Evolutionary conservation across 768 basidiomycete genomes (phyloP), one percentile per base, ranked within the genome.

Genomic region (Tulasnella sp.): DNA sequence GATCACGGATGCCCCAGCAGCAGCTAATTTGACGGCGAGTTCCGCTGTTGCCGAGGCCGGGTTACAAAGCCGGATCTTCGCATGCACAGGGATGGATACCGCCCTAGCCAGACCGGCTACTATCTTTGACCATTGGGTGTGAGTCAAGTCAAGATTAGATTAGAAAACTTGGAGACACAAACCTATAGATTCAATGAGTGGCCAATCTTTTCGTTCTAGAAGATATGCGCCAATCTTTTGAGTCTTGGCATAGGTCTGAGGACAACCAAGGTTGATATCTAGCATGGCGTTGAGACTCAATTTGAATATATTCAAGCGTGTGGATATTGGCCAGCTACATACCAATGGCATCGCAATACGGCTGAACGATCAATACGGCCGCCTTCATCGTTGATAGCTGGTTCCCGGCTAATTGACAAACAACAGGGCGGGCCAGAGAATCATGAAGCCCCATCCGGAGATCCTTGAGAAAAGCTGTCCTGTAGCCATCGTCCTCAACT

Each of bases 181-280:
- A 84, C 87, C 82, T 58, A 89, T 81, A 45, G 73, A 66, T 65
- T 81, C 74, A 0, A 87, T 79, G 9, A 83, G 65, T 2, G 80
- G 79, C 85, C 87, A 85, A 61, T 88, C 85, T 64, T 78, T 80
- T 65, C 81, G 80, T 21, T 75, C 77, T 12, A 88, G 75, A n/a
- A 90, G 73, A 66, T 88, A 90, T 17, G 81, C 85, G 2, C 87
- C 87, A 65, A 77, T 85, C 64, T 83, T 85, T 9, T 75, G 80
- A 42, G 82, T 77, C 38, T 75, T 73, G 11, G 87, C 85, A 24
- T 76, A 74, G 53, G 83, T 79, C 64, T 85, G 85, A 22, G 87
- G 87, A 67, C 87, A 90, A 15, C 87, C 87, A 10, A 89, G 76
- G 68, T 90, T 90, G 53, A 89, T 67, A 72, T 89, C 87, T 90